Base-by-base conservation (phyloP, 2,329 filamentous ascomycete genomes). In the Hymenoscyphus fraxineus region DNA sequence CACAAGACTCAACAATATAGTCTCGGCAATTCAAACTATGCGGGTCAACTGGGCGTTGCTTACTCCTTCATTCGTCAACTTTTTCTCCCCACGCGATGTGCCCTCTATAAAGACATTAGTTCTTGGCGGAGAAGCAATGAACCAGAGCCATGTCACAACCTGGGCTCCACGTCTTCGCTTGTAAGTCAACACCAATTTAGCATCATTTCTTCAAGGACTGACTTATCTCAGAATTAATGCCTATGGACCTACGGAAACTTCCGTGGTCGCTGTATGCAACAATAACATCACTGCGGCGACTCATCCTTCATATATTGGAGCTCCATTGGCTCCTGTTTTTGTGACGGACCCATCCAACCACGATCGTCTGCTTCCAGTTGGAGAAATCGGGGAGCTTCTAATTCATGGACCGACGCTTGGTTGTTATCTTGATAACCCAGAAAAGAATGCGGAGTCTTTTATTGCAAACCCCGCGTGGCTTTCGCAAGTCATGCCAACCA, bases 41-140 rank as follows among this genome's bases (percentile, higher is more conserved):
- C 7, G 66, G 57, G 60, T 69, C 39, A 68, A 64, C n/a, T 67
- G 63, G 58, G 66, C 68, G 10, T 41, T 65, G n/a, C 56, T 70
- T 40, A 72, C 69, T 27, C 64, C 70, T 31, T 63, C 69, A 12
- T 56, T 71, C 39, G 64, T 58, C 0, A 91, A 89, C 67, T 91
- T 96, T 76, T 80, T 97, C 62, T 95, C 91, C 0, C 92, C 92
- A 0, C 93, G 90, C 0, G 92, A 95, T 13, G 90, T 88, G 0
- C 92, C 92, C 0, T 77, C 78, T 0, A 76, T 97, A 81, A 62
- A 77, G 91, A 3, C 80, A 95, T 1, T 79, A 94, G 41, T 96
- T 91, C 0, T 96, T 94, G 70, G 92, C 91, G 7, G 93, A 95
- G 77, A 96, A 94, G 92, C 83, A 94, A 54, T 95, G 88, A 12